phyloP scores from a whole-genome alignment of 1,284 basidiomycete genomes.

The Rugosomyces carneus region DNA sequence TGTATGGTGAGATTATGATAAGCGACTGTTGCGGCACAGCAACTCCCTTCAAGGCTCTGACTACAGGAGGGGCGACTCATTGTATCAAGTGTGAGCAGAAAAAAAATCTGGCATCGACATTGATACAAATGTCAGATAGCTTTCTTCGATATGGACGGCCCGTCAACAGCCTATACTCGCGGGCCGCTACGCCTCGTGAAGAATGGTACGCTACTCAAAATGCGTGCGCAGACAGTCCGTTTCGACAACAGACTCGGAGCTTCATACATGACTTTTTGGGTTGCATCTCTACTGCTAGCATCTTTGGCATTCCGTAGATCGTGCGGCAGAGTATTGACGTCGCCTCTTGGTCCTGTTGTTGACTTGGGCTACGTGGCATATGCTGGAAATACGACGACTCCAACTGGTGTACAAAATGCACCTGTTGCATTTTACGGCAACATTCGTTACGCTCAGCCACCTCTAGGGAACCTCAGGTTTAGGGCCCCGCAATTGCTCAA shows the following conservation, averaged over 20 bases:
- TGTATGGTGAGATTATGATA: too few relatives aligned
- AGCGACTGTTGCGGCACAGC: too few relatives aligned
- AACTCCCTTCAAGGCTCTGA: too few relatives aligned
- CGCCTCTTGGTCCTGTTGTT: constrained; percentile 31
- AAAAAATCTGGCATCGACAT: too few relatives aligned
- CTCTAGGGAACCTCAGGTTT: constrained; percentile 35
- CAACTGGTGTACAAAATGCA: constrained; percentile 27
- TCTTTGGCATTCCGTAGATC: not conserved
- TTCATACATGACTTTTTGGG: not conserved
- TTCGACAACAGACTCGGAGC: not conserved
- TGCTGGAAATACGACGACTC: constrained; percentile 36
- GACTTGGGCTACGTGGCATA: constrained; percentile 37
- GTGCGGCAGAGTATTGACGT: constrained; percentile 9
- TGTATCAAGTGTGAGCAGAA: too few relatives aligned
- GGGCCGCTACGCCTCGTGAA: too few relatives aligned
- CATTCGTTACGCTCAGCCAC: constrained; percentile 40
- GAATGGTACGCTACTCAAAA: too few relatives aligned
- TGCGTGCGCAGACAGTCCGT: too few relatives aligned
- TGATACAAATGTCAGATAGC: too few relatives aligned
- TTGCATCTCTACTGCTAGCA: not conserved
- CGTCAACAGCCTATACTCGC: too few relatives aligned
- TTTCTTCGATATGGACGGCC: too few relatives aligned
- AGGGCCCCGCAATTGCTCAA: constrained; percentile 32
- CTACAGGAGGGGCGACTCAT: too few relatives aligned
- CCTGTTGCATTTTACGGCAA: constrained; percentile 38